Conservation (phyloP, 805 yeast genomes). For the Dipodascus albidus region DNA sequence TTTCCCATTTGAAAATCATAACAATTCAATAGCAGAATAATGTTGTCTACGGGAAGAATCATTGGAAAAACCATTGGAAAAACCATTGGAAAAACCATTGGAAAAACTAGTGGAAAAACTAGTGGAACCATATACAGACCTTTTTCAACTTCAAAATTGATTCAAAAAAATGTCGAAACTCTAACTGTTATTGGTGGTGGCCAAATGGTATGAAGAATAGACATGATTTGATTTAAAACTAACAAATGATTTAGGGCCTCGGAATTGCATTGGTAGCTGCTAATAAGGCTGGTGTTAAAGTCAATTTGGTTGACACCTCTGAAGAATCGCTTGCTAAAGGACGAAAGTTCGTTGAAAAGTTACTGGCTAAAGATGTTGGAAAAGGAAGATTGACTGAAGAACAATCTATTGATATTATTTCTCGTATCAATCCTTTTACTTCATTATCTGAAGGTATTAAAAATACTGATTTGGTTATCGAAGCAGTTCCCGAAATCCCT, state of each 20-base stretch:
- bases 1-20: too few species aligned
- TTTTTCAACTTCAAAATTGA: not conserved
- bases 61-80: not conserved
- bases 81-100: not conserved
- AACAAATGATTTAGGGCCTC: constrained; percentile 22
- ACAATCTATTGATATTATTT: constrained; percentile 21
- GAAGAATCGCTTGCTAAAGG: constrained; percentile 24
- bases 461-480: constrained; percentile 29
- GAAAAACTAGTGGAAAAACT: not conserved
- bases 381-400: constrained; percentile 25
- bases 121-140: not conserved
- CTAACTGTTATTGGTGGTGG: constrained; percentile 33
- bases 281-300: constrained; percentile 27
- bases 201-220: constrained; percentile 25
- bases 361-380: constrained; percentile 27
- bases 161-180: constrained; percentile 11
- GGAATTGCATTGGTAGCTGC: constrained; percentile 35
- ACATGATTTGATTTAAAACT: not conserved
- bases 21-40: too few species aligned
- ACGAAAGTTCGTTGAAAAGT: constrained; percentile 25
- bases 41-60: too few species aligned
- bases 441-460: constrained; percentile 18
- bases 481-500: constrained; percentile 33
- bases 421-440: constrained; percentile 18
- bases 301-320: constrained; percentile 26